These are phyloP conservation scores for Flaveria trinervia DNA, from an alignment of 129 eudicot species.

Conservation along the genomic window DNA sequence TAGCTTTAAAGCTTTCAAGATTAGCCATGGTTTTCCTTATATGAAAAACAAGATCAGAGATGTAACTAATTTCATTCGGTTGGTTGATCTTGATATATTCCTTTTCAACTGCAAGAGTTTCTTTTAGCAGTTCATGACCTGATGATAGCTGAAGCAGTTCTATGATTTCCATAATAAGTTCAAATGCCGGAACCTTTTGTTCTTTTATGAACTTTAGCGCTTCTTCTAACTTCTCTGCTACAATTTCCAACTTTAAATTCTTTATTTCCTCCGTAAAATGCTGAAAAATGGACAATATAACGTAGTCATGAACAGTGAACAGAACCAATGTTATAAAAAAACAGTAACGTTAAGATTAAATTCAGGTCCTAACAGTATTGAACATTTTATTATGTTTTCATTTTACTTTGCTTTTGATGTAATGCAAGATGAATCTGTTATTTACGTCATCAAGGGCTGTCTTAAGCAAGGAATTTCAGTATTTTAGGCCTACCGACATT, in stretches of 20 bases:
- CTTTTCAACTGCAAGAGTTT: constrained; percentile 74
- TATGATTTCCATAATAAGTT: constrained; percentile 39
- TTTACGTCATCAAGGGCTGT: neutral
- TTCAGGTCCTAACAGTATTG: neutral
- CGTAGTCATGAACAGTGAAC: constrained; percentile 17
- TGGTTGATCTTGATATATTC: constrained; percentile 44
- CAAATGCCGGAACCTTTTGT: constrained; percentile 44
- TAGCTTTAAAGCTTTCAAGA: constrained; percentile 50
- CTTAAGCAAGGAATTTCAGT: neutral
- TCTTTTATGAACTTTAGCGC: constrained; percentile 49
- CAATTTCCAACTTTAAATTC: constrained; percentile 46
- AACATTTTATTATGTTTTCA: neutral
- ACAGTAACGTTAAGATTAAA: neutral
- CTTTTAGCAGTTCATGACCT: constrained; percentile 63
- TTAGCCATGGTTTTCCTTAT: constrained; percentile 59
- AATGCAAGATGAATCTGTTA: neutral
- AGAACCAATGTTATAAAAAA: constrained; percentile 1
- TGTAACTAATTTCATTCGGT: constrained; percentile 37
- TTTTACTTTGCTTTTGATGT: too few relatives aligned
- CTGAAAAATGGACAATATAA: constrained; percentile 42
- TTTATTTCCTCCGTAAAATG: constrained; percentile 59
- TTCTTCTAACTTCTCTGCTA: constrained; percentile 55
- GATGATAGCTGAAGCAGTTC: constrained; percentile 54
- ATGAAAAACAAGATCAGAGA: constrained; percentile 51
- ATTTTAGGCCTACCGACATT: too few relatives aligned